Percentiles rank a stretch among this genome's conserved stretches.
Evolutionary conservation across 306 rosid genomes (phyloP).

Genomic region (Canavalia ensiformis): DNA sequence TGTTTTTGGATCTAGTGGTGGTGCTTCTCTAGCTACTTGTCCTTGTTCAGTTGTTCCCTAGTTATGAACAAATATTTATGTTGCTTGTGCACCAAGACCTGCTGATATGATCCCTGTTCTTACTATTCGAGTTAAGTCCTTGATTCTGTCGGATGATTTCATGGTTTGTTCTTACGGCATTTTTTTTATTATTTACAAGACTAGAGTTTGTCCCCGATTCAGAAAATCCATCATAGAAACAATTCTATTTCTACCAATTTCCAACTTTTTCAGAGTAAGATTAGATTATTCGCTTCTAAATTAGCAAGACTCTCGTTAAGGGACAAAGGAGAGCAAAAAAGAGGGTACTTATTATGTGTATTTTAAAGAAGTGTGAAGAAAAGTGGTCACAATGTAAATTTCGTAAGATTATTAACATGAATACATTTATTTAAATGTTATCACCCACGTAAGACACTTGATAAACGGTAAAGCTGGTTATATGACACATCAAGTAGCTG

Average conservation of each 20-base stretch:
- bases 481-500: too few species aligned
- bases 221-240: slow-evolving; percentile 3
- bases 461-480: too few species aligned
- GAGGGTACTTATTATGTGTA: too few species aligned
- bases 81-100: slow-evolving; percentile 14
- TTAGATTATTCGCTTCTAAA: not conserved
- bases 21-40: slow-evolving; percentile 16
- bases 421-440: not conserved
- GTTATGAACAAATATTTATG: not conserved
- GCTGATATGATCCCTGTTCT: slow-evolving; percentile 5
- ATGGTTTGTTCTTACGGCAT: not conserved
- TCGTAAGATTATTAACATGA: not conserved
- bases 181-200: slow-evolving; percentile 1
- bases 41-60: slow-evolving; percentile 29
- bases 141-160: not conserved
- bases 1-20: slow-evolving; percentile 2
- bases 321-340: too few species aligned
- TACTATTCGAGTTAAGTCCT: not conserved
- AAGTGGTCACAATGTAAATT: not conserved
- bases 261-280: not conserved
- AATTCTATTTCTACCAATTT: not conserved
- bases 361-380: not conserved
- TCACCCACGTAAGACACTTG: too few species aligned
- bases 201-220: slow-evolving; percentile 6
- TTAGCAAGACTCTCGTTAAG: too few species aligned